Evolutionary conservation across 805 yeast genomes (phyloP).

Genomic region (Tetrapisispora pingtungensis): DNA sequence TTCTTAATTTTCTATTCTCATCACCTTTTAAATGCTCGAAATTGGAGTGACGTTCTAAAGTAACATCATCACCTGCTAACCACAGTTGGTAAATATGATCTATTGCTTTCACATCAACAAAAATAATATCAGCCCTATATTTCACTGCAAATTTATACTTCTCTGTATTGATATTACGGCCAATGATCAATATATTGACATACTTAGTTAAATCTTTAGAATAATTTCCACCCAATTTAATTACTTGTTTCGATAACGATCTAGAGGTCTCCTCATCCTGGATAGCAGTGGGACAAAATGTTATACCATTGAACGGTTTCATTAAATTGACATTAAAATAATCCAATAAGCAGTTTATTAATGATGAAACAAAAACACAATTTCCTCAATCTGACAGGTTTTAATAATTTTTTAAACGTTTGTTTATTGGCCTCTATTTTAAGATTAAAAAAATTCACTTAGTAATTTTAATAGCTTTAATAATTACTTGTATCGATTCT

Average conservation of each 20-base stretch:
- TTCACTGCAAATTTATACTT: conserved; percentile 24
- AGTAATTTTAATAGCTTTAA: no score
- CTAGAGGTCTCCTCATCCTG: conserved; percentile 30
- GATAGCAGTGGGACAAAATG: conserved; percentile 52
- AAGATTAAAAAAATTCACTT: no score
- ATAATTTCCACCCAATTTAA: conserved; percentile 49
- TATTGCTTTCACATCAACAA: conserved; percentile 12
- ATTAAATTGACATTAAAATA: conserved; percentile 5
- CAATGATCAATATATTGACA: conserved; percentile 50
- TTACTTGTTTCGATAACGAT: conserved; percentile 37
- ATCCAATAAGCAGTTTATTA: no score
- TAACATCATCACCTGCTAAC: conserved; percentile 24
- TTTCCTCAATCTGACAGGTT: no score
- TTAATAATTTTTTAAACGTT: no score
- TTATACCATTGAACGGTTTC: conserved; percentile 36
- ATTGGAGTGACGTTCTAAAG: conserved; percentile 6
- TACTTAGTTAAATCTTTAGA: conserved; percentile 51
- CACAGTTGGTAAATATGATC: conserved; percentile 23
- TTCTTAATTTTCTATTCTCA: conserved; percentile 2
- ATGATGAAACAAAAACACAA: no score
- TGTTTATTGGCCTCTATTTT: no score
- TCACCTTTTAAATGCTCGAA: conserved; percentile 4
- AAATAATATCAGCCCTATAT: conserved; percentile 21
- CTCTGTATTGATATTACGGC: conserved; percentile 32
- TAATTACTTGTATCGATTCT: no score